Percentiles rank a stretch among this genome's conserved stretches.
phyloP scores from a whole-genome alignment of 352 stramenopile species.

The Phytophthora boehmeriae region DNA sequence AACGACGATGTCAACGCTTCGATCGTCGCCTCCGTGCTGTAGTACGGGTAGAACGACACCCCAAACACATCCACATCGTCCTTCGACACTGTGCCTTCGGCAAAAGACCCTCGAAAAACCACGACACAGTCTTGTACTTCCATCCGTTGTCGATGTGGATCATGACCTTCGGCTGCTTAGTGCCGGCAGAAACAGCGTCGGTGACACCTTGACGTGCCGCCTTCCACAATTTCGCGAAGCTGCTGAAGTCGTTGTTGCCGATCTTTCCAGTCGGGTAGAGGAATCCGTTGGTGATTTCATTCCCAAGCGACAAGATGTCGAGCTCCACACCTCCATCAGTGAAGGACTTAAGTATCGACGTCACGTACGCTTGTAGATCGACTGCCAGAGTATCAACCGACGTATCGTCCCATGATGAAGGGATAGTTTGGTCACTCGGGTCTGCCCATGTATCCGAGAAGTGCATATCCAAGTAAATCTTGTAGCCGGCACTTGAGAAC shows the following conservation, averaged over 20 bases:
- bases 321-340: conserved; percentile 35
- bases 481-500: conserved; percentile 39
- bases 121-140: conserved; percentile 37
- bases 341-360: conserved; percentile 34
- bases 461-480: conserved; percentile 47
- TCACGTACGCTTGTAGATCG: conserved; percentile 34
- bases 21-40: conserved; percentile 37
- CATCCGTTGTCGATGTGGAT: conserved; percentile 44
- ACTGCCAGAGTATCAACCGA: conserved; percentile 26
- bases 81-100: conserved; percentile 28
- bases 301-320: conserved; percentile 37
- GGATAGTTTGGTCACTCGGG: conserved; percentile 28
- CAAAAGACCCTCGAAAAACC: conserved; percentile 40
- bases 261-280: conserved; percentile 33
- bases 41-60: conserved; percentile 48
- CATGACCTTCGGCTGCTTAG: conserved; percentile 41
- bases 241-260: conserved; percentile 29
- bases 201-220: conserved; percentile 34
- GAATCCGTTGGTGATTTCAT: conserved; percentile 42
- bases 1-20: conserved; percentile 31
- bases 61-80: conserved; percentile 39
- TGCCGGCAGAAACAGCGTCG: conserved; percentile 29
- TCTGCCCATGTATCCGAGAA: conserved; percentile 48
- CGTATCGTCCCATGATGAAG: conserved; percentile 28
- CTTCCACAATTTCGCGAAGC: conserved; percentile 39